phyloP scores from a whole-genome alignment of 108 stramenopile genomes.

The Discostella pseudostelligera region DNA sequence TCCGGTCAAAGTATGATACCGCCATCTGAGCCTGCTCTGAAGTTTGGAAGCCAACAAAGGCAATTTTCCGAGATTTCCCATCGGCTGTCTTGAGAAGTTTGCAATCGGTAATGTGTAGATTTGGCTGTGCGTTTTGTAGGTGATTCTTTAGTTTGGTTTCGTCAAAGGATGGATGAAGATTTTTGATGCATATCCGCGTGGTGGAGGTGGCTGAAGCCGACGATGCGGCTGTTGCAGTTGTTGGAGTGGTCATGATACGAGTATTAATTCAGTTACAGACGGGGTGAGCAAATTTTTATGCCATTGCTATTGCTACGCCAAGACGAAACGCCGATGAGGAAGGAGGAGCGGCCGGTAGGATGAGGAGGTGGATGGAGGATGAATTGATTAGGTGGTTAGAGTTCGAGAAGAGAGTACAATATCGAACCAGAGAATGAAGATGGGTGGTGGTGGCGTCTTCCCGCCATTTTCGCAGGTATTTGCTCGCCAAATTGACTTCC shows the following conservation, averaged over 20 bases:
- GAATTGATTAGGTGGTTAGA: no score
- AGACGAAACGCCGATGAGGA: neutral
- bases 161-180: conserved; percentile 68
- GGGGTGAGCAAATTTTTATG: no score
- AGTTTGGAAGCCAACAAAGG: conserved; percentile 80
- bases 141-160: conserved; percentile 62
- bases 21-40: conserved; percentile 51
- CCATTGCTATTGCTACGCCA: neutral
- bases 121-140: conserved; percentile 30
- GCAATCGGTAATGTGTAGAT: conserved; percentile 68
- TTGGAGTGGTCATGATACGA: conserved; percentile 8
- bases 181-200: conserved; percentile 84
- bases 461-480: no score
- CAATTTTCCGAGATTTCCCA: conserved; percentile 69
- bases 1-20: conserved; percentile 58
- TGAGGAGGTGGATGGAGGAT: no score
- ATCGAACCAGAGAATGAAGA: no score
- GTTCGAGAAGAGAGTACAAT: no score
- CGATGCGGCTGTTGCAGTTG: conserved; percentile 5
- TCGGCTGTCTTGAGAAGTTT: conserved; percentile 65
- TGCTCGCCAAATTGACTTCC: no score
- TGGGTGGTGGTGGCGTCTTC: no score
- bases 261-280: neutral
- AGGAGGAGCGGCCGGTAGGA: no score
- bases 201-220: conserved; percentile 15